Evolutionary conservation across 257 asterid species (phyloP), one percentile per base, ranked within the genome.

Genomic region (Solanum appendiculatum): DNA sequence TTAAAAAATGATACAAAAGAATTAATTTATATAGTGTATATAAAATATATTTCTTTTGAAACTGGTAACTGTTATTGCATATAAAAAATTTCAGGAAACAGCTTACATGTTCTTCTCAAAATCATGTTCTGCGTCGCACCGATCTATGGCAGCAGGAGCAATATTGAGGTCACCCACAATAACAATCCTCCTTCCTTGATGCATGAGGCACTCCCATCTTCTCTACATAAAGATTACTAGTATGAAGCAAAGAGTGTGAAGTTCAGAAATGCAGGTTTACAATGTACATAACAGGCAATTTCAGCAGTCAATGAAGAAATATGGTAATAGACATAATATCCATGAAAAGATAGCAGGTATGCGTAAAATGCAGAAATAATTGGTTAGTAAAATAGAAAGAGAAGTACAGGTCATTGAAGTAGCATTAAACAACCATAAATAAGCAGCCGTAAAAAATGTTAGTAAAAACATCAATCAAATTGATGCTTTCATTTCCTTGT

Each of bases 151-250:
- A 86, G 89, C 89, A 83, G 99, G 99, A 83, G 99, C 95, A 89
- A 97, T 95, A 86, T 95, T 97, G 86, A 97, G 98, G 92, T 97
- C 99, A 88, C 99, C 99, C 83, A 96, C 97, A 86, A 97, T 95
- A 88, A 95, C 39, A 82, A 97, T 86, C 89, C 94, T 91, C 48
- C 97, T 91, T 84, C 99, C 96, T 90, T 89, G 93, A 78, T 31
- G 89, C 89, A 96, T 88, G 86, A 97, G 94, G 88, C 89, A 89
- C 88, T 93, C 98, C 98, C 98, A 97, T 90, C 99, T 94, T 94
- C 88, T 95, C 99, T 95, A 91, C 89, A 92, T 91, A 74, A 90
- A 90, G 90, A 86, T 73, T 66, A 91, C 54, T 87, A 86, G 86
- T 85, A 90, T 91, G 86, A 91, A 90, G 86, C 86, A 40, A 88